phyloP scores from a whole-genome alignment of 768 basidiomycete genomes.

The Dentipellis fragilis region DNA sequence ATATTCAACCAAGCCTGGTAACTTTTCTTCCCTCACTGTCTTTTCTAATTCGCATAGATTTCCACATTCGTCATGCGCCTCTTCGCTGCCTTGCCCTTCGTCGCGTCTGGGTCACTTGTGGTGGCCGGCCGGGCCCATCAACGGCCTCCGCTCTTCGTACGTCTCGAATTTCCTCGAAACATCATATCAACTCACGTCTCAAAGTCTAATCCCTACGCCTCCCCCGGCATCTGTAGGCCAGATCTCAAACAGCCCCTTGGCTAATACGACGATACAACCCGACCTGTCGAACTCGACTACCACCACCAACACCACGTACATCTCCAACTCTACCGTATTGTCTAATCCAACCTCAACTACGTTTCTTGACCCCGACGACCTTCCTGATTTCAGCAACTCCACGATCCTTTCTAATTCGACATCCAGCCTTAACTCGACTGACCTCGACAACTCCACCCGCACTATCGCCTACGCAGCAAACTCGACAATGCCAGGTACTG shows the following conservation, averaged over 20 bases:
- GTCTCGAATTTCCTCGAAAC: background rate
- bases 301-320: background rate
- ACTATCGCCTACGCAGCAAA: background rate
- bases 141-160: slow-evolving; percentile 3
- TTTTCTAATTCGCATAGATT: background rate
- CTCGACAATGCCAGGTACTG: background rate
- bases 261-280: background rate
- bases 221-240: slow-evolving; percentile 6
- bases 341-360: slow-evolving; percentile 4
- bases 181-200: background rate
- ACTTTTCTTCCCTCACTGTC: slow-evolving; percentile 2
- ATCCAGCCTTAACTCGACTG: background rate
- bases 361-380: background rate
- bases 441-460: background rate
- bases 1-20: background rate
- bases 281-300: background rate
- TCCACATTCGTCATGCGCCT: background rate
- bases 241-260: background rate
- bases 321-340: background rate
- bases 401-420: background rate
- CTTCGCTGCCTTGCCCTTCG: slow-evolving; percentile 1
- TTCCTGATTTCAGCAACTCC: background rate
- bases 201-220: slow-evolving; percentile 6
- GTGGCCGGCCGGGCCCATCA: slow-evolving; percentile 7
- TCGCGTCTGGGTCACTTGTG: slow-evolving; percentile 1